phyloP scores from a whole-genome alignment of 2,329 filamentous ascomycete genomes.

The Parasarocladium wereldwijsianum region DNA sequence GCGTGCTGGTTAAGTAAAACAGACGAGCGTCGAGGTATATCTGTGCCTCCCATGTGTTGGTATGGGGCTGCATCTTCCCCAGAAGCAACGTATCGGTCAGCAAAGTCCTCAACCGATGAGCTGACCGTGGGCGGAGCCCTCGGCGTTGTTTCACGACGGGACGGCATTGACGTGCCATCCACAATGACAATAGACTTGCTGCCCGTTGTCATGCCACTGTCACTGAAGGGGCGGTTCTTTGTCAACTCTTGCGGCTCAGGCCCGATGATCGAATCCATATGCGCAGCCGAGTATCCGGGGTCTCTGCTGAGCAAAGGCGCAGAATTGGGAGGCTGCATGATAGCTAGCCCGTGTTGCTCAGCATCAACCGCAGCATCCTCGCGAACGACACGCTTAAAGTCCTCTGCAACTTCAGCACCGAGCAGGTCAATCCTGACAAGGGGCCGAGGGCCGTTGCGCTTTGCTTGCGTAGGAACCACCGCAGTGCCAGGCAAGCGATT shows the following conservation, averaged over 20 bases:
- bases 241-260: conserved; percentile 18
- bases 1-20: conserved; percentile 35
- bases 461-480: conserved; percentile 40
- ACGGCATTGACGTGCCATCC: conserved; percentile 57
- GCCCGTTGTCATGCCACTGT: conserved; percentile 54
- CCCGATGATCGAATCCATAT: conserved; percentile 24
- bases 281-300: conserved; percentile 27
- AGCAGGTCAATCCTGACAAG: conserved; percentile 66
- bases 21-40: conserved; percentile 41
- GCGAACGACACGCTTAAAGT: conserved; percentile 62
- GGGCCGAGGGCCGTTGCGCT: conserved; percentile 27
- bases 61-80: conserved; percentile 39
- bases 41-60: conserved; percentile 18
- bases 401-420: conserved; percentile 62
- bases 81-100: conserved; percentile 32
- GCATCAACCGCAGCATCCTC: conserved; percentile 38
- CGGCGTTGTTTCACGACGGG: no score
- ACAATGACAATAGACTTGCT: conserved; percentile 86
- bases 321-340: conserved; percentile 10
- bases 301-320: conserved; percentile 14
- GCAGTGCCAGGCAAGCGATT: conserved; percentile 46
- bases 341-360: conserved; percentile 11
- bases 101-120: conserved; percentile 36
- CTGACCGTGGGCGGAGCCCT: conserved; percentile 26
- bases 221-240: conserved; percentile 29